Evolutionary conservation across 768 basidiomycete species (phyloP), one percentile per base, ranked within the genome.

Genomic region (Lentinula lateritia): DNA sequence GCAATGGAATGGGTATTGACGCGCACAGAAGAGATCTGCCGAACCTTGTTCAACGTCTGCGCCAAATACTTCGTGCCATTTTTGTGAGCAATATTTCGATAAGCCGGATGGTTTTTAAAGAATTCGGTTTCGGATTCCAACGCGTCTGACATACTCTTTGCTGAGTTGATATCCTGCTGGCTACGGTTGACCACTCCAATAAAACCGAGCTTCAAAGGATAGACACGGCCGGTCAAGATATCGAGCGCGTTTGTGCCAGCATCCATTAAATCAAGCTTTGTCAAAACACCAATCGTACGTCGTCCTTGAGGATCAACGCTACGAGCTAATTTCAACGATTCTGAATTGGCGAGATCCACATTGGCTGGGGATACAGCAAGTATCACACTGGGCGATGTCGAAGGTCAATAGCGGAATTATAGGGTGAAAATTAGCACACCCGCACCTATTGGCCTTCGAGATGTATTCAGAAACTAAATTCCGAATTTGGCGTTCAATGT

Each of bases 221-320:
- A 99, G 48, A 98, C 92, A 62, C 96, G 90, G 43, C 97, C 97
- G 0, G 93, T 98, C 41, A 98, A 83, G 66, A 98, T 88, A 73
- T 99, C 96, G 39, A 95, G 77, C 20, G 97, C 97, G 72, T 99
- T 98, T 39, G 97, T 99, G 34, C 97, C 97, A 6, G 95, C 95
- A 68, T 98, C 97, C 97, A 99, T 99, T 50, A 99, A 83, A 75
- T 99, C 97, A 38, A 98, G 85, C 74, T 99, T 99, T 13, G 96
- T 96, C 55, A 99, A 80, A 18, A 99, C 91, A 55, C 97, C 97
- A 60, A 98, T 93, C 12, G 97, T 99, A 35, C 97, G 86, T 35
- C 97, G 87, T 10, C 96, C 95, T 74, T 97, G 93, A 0, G 96
- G 92, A 69, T 99, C 97, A 52, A 98, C 94, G 10, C 88, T 86